Percentiles rank a stretch among this genome's conserved stretches.
Evolutionary conservation across 768 basidiomycete genomes (phyloP).

Genomic region (Phlegmacium glaucopus): DNA sequence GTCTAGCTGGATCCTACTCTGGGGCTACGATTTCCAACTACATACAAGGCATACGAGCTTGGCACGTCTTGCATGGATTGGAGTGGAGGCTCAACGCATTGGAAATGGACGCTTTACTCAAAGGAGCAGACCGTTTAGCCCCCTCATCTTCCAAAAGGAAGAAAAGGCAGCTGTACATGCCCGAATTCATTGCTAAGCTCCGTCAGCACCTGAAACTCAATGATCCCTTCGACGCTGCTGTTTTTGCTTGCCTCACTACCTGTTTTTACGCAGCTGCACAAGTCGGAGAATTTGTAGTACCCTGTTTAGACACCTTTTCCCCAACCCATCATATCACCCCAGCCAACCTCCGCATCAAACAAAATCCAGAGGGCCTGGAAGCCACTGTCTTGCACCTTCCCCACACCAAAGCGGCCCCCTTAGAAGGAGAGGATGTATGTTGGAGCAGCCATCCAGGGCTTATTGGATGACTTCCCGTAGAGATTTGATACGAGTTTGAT

Average conservation of each 20-base stretch:
- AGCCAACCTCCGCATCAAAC: no score
- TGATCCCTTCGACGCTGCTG: constrained; percentile 27
- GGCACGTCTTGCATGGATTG: constrained; percentile 4
- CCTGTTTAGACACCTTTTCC: not conserved
- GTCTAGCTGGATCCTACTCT: no score
- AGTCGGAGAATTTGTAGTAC: not conserved
- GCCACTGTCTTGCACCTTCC: not conserved
- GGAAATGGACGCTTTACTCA: constrained; percentile 24
- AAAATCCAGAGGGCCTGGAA: not conserved
- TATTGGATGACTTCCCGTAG: no score
- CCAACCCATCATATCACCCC: not conserved
- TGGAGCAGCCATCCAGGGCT: not conserved
- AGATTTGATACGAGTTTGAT: no score
- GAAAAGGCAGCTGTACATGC: constrained; percentile 28
- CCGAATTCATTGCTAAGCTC: constrained; percentile 17
- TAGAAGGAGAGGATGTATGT: not conserved
- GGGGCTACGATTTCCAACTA: no score
- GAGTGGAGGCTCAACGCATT: not conserved
- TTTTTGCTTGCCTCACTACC: constrained; percentile 19
- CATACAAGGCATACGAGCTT: not conserved
- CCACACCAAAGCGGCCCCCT: not conserved
- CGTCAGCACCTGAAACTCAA: constrained; percentile 16
- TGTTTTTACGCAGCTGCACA: not conserved
- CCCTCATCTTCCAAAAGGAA: constrained; percentile 25
- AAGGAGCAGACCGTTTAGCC: constrained; percentile 22